A percentile compares a stretch with the other conserved stretches of the same genome.
Conservation (phyloP, 805 yeast species). For the Yarrowia keelungensis region DNA sequence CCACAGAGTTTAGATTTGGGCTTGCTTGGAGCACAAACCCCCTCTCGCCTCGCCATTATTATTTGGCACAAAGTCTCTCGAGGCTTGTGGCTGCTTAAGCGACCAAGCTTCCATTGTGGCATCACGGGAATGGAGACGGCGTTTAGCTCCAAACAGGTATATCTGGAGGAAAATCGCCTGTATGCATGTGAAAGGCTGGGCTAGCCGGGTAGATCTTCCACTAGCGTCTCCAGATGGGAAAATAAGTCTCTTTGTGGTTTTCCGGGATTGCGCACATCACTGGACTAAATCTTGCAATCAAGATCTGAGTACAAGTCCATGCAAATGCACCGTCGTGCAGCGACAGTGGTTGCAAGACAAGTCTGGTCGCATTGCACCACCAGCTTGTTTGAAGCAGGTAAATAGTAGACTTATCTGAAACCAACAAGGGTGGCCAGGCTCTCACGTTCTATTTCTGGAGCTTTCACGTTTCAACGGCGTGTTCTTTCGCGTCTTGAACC, state of each 20-base stretch:
- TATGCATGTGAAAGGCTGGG: neutral
- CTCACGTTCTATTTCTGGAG: slow-evolving; percentile 7
- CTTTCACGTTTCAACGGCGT: slow-evolving; percentile 13
- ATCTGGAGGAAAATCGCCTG: too few species aligned
- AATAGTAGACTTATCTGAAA: slow-evolving; percentile 5
- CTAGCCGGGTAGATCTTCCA: neutral
- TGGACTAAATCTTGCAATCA: slow-evolving; percentile 14
- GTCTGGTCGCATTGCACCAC: neutral
- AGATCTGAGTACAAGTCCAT: slow-evolving; percentile 5
- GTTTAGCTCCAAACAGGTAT: neutral
- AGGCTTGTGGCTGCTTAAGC: slow-evolving; percentile 3
- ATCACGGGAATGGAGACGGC: neutral
- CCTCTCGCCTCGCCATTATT: neutral
- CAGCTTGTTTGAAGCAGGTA: slow-evolving; percentile 17
- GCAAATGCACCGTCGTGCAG: slow-evolving; percentile 28
- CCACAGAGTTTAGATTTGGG: slow-evolving; percentile 20
- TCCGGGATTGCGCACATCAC: slow-evolving; percentile 25
- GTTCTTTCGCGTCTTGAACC: slow-evolving; percentile 1
- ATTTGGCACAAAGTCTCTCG: slow-evolving; percentile 2
- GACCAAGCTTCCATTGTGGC: slow-evolving; percentile 1
- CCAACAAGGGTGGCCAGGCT: slow-evolving; percentile 14
- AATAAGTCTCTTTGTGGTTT: neutral
- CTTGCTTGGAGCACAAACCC: neutral
- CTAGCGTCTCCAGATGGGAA: neutral
- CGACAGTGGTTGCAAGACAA: slow-evolving; percentile 23